Percentiles rank a stretch among this genome's conserved stretches.
Evolutionary conservation across 805 yeast species (phyloP).

Genomic region (Barnettozyma wickerhamii): DNA sequence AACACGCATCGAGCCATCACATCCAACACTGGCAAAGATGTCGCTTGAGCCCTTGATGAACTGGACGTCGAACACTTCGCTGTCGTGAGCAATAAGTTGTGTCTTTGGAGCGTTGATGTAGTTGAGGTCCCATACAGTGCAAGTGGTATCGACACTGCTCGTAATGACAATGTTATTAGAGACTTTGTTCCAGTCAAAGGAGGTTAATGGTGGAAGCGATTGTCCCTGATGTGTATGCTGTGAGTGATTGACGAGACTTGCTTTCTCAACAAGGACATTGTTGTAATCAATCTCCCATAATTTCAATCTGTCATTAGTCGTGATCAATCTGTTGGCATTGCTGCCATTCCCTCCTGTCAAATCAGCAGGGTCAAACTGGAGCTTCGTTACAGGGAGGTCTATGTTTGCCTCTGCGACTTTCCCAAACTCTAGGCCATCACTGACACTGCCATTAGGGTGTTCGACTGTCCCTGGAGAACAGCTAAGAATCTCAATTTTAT

Average conservation of each 20-base stretch:
- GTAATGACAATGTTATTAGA: conserved; percentile 74
- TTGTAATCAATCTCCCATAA: conserved; percentile 49
- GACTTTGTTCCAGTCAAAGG: conserved; percentile 85
- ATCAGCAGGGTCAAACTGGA: conserved; percentile 63
- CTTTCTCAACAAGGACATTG: conserved; percentile 33
- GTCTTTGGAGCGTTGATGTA: conserved; percentile 71
- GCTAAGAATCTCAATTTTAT: conserved; percentile 53
- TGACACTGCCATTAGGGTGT: conserved; percentile 22
- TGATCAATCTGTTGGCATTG: conserved; percentile 46
- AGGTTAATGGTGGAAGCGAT: conserved; percentile 79
- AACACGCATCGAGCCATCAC: conserved; percentile 90
- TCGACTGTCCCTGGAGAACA: conserved; percentile 27
- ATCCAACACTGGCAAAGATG: conserved; percentile 88
- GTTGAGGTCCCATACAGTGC: conserved; percentile 89
- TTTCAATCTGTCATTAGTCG: conserved; percentile 69
- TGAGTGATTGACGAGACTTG: conserved; percentile 36
- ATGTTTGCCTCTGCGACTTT: conserved; percentile 48
- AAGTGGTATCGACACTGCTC: conserved; percentile 90
- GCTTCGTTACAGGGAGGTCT: conserved; percentile 64
- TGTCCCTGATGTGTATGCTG: conserved; percentile 35
- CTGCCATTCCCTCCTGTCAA: background rate
- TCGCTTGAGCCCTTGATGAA: conserved; percentile 70
- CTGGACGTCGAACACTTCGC: conserved; percentile 89
- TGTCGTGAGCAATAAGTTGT: conserved; percentile 93
- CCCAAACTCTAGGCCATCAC: conserved; percentile 37